Evolutionary conservation across 768 basidiomycete genomes (phyloP), one percentile per base, ranked within the genome.

Genomic region (Trametes coccinea): DNA sequence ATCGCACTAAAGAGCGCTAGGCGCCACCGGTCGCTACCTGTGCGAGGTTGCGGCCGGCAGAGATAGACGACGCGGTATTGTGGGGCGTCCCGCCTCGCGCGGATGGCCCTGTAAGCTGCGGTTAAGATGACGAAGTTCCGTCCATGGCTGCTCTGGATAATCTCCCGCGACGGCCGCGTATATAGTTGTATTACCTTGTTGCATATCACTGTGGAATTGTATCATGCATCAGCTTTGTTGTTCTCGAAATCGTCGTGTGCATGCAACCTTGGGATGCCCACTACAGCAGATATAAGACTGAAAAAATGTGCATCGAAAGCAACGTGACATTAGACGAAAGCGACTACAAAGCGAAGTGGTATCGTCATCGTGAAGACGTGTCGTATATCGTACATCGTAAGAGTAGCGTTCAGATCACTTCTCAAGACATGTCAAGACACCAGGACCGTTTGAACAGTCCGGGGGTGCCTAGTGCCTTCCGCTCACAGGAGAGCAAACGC

Each of bases 1-100:
- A 61, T 58, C 44, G 59, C 59, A 61, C 49, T 61, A 47, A 68
- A 68, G 67, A 68, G 67, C 67, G 67, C 64, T 14, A 51, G 27
- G 64, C 67, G 67, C 67, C 67, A 68, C 62, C 60, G 58, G 64
- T 34, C 41, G 53, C 27, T 33, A 48, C 52, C 39, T 9, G 10
- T 45, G 31, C 11, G 46, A 33, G 45, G 29, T 31, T 43, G 58
- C 49, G 47, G 45, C 33, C 48, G 57, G 56, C 62, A 34, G 62
- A 45, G 50, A 56, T 14, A 27, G 30, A 31, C 41, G 41, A 33
- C 53, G 41, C 4, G 22, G 27, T 46, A 48, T 57, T 14, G 47
- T 14, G 56, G 56, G 56, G 56, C 40, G 30, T 49, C 29, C 31
- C 40, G 4, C 48, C 14, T 13, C 4, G 6, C 2, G 11, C 27